These are phyloP conservation scores for Chenopodium quinoa DNA, from an alignment of 148 eudicot species.

Conservation along the genomic window DNA sequence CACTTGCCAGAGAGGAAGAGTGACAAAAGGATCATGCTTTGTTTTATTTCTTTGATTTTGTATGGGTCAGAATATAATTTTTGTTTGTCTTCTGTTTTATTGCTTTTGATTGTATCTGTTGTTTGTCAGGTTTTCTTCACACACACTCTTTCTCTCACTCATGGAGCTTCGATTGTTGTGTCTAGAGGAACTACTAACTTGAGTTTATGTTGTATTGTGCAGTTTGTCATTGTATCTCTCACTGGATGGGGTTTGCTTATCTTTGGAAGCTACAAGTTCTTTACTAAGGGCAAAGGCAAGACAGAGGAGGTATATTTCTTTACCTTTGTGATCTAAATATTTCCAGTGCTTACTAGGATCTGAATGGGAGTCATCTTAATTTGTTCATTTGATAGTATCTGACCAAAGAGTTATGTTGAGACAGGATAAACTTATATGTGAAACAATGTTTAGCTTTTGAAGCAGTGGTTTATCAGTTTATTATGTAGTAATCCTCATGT, in stretches of 20 bases:
- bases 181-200: slow-evolving; percentile 14
- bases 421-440: neutral
- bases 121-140: neutral
- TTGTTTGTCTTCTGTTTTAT: neutral
- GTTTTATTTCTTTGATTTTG: neutral
- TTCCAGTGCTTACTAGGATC: neutral
- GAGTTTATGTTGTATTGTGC: slow-evolving; percentile 25
- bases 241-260: slow-evolving; percentile 71
- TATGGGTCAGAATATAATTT: neutral
- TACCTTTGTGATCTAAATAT: neutral
- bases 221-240: slow-evolving; percentile 86
- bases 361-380: neutral
- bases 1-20: neutral
- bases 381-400: neutral
- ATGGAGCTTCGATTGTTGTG: neutral
- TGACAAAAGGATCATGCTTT: too few species aligned
- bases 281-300: slow-evolving; percentile 63
- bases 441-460: neutral
- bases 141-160: neutral
- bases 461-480: neutral
- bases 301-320: slow-evolving; percentile 51
- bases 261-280: slow-evolving; percentile 59
- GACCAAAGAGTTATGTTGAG: neutral
- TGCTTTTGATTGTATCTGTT: neutral
- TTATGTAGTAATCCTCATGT: neutral